Base-by-base conservation (phyloP, 768 basidiomycete genomes). In the Rhodotorula toruloides region DNA sequence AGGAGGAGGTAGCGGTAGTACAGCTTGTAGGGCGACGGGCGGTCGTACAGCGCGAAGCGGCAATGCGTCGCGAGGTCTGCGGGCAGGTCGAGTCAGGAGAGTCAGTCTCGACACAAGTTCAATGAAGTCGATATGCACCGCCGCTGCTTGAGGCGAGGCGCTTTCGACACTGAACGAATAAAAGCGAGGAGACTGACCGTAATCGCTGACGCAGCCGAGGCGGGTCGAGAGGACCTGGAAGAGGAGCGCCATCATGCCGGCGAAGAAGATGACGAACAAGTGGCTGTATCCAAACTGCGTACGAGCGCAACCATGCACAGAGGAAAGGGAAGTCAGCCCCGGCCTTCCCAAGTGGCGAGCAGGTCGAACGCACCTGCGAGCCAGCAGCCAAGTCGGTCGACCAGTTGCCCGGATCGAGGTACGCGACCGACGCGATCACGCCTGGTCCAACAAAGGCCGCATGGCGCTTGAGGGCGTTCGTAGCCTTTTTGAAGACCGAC, bases 221-320 rank as follows among this genome's bases (percentile, higher is more conserved):
- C 87, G 82, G 50, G 87, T 84, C 10, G 91, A 86, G 48, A 92
- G 82, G 32, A 87, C 82, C 83, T 96, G 93, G 22, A 92, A 81
- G 68, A 89, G 85, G 4, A 88, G 86, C 22, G 90, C 91, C 61
- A 89, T 85, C 13, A 93, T 69, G 16, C 91, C 91, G 3, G 92
- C 81, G 27, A 96, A 76, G 11, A 96, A 82, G 17, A 98, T 86
- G 22, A 90, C 81, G 77, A 94, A 93, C 37, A 98, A 82, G 21
- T 93, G 81, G 65, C 83, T 84, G 78, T 94, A 96, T 1, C 93
- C 91, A 75, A 83, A 93, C 61, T 85, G 48, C 31, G 77, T 27
- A 88, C 31, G 47, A 32, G 42, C 17, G 21, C 42, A 8, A 40
- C 14, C 6, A 16, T 40, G 4, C 27, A 37, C 31, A 11, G 17